phyloP scores from a whole-genome alignment of 768 basidiomycete species.

The Pleurotus pulmonarius region DNA sequence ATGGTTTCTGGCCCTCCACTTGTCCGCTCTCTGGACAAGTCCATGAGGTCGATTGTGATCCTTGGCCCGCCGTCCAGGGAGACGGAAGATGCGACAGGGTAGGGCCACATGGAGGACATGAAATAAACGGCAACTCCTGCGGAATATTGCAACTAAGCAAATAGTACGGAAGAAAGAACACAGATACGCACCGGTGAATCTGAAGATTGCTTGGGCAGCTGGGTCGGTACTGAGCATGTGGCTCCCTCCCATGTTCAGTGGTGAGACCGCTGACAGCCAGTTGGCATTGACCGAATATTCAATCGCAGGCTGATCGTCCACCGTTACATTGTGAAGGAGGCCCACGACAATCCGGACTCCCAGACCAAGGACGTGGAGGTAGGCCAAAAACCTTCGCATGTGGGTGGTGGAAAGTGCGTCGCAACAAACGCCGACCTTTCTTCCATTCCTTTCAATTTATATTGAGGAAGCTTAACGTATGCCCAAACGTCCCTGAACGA shows the following conservation, averaged over 20 bases:
- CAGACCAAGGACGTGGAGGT: not conserved
- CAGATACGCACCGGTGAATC: slow-evolving; percentile 10
- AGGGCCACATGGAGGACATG: slow-evolving; percentile 13
- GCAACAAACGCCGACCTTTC: too few species aligned
- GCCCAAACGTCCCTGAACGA: too few species aligned
- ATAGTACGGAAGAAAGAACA: not conserved
- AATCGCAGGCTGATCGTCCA: not conserved
- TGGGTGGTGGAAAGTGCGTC: too few species aligned
- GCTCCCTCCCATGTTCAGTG: slow-evolving; percentile 10
- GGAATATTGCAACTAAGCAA: not conserved
- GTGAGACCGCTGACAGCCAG: slow-evolving; percentile 1
- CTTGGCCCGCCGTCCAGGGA: slow-evolving; percentile 6
- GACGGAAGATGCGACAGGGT: slow-evolving; percentile 7
- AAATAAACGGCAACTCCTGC: slow-evolving; percentile 13
- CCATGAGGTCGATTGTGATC: slow-evolving; percentile 8
- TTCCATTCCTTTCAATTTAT: too few species aligned
- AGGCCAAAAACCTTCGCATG: not conserved
- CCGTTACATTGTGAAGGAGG: not conserved
- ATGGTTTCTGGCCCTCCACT: slow-evolving; percentile 7
- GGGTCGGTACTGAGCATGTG: slow-evolving; percentile 8
- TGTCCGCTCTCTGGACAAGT: not conserved
- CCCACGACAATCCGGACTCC: not conserved
- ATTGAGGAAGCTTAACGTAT: too few species aligned
- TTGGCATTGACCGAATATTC: not conserved
- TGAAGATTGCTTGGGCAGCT: slow-evolving; percentile 9